phyloP scores from a whole-genome alignment of 257 asterid genomes.

The Solanum sejunctum region DNA sequence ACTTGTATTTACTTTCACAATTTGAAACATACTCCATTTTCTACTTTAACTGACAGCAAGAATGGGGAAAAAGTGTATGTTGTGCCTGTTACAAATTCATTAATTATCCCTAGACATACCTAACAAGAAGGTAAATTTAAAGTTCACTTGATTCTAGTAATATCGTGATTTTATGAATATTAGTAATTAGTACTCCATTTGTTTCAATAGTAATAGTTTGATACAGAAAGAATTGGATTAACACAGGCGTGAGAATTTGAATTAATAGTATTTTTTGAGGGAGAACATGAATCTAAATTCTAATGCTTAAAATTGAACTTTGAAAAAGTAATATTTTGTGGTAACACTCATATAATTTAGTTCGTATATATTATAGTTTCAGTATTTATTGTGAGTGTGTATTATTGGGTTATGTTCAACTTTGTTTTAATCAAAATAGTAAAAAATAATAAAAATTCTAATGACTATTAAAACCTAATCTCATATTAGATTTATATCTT shows the following conservation, averaged over 20 bases:
- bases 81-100: background rate
- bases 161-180: background rate
- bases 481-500: background rate
- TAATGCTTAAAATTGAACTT: background rate
- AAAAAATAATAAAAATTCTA: background rate
- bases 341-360: background rate
- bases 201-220: background rate
- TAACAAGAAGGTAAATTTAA: background rate
- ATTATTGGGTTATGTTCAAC: background rate
- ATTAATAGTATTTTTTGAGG: background rate
- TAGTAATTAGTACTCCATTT: background rate
- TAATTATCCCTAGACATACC: background rate
- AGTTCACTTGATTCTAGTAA: background rate
- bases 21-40: background rate
- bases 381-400: background rate
- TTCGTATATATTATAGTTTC: background rate
- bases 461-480: background rate
- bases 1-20: background rate
- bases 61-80: background rate
- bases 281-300: too few relatives aligned
- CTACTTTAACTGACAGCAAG: background rate
- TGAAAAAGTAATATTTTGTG: background rate
- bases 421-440: background rate
- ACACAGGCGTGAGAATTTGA: background rate
- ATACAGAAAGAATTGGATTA: background rate